phyloP scores from a whole-genome alignment of 306 rosid species.

The Sicyos baderoa region DNA sequence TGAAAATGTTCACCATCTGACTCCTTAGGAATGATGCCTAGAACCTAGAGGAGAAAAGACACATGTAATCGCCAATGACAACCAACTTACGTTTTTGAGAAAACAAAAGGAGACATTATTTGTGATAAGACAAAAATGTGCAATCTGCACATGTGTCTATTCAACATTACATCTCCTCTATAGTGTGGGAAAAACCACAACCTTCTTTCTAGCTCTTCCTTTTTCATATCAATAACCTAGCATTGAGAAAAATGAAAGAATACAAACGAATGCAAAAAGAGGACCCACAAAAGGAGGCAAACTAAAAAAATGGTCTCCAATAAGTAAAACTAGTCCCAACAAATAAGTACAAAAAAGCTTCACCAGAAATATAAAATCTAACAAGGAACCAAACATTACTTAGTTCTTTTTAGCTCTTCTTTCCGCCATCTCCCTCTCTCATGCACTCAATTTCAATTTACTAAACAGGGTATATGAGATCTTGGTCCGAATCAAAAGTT shows the following conservation, averaged over 20 bases:
- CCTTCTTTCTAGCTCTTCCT: neutral
- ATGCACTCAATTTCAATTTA: neutral
- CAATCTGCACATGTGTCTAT: neutral
- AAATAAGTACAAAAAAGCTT: neutral
- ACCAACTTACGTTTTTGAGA: neutral
- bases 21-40: slow-evolving; percentile 70
- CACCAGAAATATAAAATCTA: neutral
- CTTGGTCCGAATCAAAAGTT: too few species aligned
- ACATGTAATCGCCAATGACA: slow-evolving; percentile 12
- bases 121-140: neutral
- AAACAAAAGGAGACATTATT: neutral
- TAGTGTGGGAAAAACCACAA: neutral
- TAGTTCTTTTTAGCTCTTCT: neutral
- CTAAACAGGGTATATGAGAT: too few species aligned
- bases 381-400: neutral
- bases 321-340: neutral
- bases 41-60: slow-evolving; percentile 40
- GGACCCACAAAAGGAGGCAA: neutral
- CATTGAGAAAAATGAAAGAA: neutral
- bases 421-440: slow-evolving; percentile 9
- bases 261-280: neutral
- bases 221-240: neutral
- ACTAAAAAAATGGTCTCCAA: neutral
- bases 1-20: slow-evolving; percentile 74
- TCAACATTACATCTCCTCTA: neutral